Base-by-base conservation (phyloP, 495 filamentous ascomycete genomes). In the Talaromyces ruber region DNA sequence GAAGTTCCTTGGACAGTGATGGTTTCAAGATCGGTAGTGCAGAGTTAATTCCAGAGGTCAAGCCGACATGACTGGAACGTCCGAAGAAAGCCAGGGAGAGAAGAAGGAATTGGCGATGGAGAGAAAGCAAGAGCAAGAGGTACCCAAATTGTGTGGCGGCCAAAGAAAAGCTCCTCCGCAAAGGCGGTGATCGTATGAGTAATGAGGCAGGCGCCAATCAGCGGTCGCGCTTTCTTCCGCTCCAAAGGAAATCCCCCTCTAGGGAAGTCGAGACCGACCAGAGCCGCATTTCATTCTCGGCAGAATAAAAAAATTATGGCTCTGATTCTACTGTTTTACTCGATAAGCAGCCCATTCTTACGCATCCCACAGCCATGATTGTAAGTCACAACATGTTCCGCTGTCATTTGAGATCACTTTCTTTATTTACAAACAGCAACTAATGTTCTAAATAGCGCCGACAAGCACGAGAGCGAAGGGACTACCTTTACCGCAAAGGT, bases 401-500 rank as follows among this genome's bases (percentile, higher is more conserved):
- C 16, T 47, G 43, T 21, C 8, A 47, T 47, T 39, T 21, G 43
- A 3, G 18, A 53, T 2, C 3, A 29, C 16, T 28, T 47, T 29
- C 43, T 28, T 4, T 18, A 28, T 60, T 21, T 12, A 3, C 22
- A 28, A 52, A 66, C 32, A 21, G 18, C 18, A 63, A 54, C 61
- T 70, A 60, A 71, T 64, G 26, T 1, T 64, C 4, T 53, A 55
- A 32, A 14, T 63, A 84, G 82, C 77, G 85, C 65, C 75, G 83
- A 81, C 88, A 93, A 86, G 86, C 88, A 65, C 87, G 92, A 63
- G 86, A 93, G 74, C 85, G 94, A 66, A 84, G 93, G 52, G 94
- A 99, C 69, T 99, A 97, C 74, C 88, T 99, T 68, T 96, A 97
- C 72, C 88, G 94, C 59, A 79, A 74, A 75, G 59, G 59, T 60